Evolutionary conservation across 345 rosid species (phyloP), one percentile per base, ranked within the genome.

Genomic region (Euphorbia peplus): DNA sequence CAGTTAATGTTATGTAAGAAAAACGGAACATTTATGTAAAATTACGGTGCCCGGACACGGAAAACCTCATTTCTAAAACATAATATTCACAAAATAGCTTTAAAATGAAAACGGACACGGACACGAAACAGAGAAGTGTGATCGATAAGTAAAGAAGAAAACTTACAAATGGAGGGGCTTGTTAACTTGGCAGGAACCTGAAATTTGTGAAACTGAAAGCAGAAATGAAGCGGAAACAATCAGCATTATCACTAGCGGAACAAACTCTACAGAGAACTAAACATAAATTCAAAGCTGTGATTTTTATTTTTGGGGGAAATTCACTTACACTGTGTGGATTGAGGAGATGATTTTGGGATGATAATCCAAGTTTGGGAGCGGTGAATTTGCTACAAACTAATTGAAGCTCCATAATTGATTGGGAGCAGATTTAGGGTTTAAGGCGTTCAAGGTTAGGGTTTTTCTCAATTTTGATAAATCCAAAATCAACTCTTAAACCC

Each of bases 351-450:
- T 42, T n/a, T n/a, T n/a, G 69, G 70, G 58, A 67, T 32, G 79
- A 65, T 5, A 76, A 51, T 42, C 64, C 58, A 62, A 79, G 70
- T 65, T 80, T 80, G 3, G 83, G 84, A 3, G 83, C 53, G 8
- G 78, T 66, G 62, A 79, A 53, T 18, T 91, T 85, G 6, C 75
- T 56, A 72, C 85, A 85, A 72, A 81, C 76, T 8, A 91, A 73
- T 72, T 82, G 86, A 58, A 77, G 52, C 53, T 73, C 86, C 96
- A 86, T 86, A 53, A 48, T 21, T 76, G 57, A 48, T 21, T 76
- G 25, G 62, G 9, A 51, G 24, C 11, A 14, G 32, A 9, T 56
- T 4, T 32, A 25, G 64, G 32, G 67, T 32, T 60, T 42, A 21
- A 28, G 37, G 47, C 16, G 15, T 4, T 14, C 5, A 1, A 28